Evolutionary conservation across 2,329 filamentous ascomycete genomes (phyloP).

Genomic region (Aureobasidium melanogenum): DNA sequence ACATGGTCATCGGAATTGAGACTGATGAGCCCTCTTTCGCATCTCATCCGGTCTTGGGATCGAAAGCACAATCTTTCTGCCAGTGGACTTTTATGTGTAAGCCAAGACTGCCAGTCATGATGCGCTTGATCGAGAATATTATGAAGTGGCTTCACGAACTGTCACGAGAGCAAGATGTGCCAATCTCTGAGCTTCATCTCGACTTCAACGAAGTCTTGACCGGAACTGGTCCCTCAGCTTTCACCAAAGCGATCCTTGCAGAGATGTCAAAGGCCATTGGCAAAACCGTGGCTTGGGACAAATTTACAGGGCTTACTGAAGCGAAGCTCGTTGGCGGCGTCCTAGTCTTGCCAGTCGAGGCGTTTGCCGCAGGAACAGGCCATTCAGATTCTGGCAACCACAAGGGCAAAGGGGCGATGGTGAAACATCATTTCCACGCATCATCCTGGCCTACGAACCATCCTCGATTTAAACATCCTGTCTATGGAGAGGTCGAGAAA

Average conservation of each 20-base stretch:
- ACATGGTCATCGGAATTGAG: constrained; percentile 60
- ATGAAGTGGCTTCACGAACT: constrained; percentile 54
- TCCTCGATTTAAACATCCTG: constrained; percentile 50
- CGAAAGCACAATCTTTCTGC: constrained; percentile 59
- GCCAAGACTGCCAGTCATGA: constrained; percentile 56
- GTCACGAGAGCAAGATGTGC: constrained; percentile 46
- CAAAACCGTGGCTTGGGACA: constrained; percentile 46
- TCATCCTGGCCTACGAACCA: constrained; percentile 62
- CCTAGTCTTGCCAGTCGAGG: constrained; percentile 58
- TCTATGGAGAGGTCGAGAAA: constrained; percentile 60
- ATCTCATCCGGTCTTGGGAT: constrained; percentile 54
- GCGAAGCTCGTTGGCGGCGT: constrained; percentile 54
- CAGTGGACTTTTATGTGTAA: constrained; percentile 66
- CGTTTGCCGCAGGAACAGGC: constrained; percentile 61
- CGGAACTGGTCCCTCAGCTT: constrained; percentile 59
- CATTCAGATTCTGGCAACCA: constrained; percentile 63
- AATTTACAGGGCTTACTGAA: constrained; percentile 55
- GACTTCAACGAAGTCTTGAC: constrained; percentile 63
- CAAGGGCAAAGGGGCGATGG: constrained; percentile 45
- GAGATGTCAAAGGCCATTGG: constrained; percentile 48
- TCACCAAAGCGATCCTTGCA: constrained; percentile 54
- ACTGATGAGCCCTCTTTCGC: constrained; percentile 57
- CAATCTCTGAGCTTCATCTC: constrained; percentile 49
- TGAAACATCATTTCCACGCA: constrained; percentile 68
- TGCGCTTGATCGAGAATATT: constrained; percentile 57